phyloP scores from a whole-genome alignment of 2,329 filamentous ascomycete species.

The Colletotrichum spaethianum region DNA sequence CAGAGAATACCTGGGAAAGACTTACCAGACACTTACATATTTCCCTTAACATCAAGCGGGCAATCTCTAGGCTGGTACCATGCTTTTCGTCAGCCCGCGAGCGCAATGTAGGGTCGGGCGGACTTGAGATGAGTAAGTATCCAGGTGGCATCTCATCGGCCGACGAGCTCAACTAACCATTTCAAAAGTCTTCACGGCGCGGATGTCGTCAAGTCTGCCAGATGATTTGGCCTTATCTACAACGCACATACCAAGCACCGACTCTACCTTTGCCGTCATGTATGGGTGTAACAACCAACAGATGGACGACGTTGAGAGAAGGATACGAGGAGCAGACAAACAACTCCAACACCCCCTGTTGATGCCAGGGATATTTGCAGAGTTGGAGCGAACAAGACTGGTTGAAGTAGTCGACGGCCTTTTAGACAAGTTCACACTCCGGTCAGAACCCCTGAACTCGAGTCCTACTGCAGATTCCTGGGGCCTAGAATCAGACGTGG shows the following conservation, averaged over 20 bases:
- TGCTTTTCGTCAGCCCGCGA: constrained; percentile 9
- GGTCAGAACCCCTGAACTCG: not conserved
- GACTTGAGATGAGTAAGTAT: constrained; percentile 1
- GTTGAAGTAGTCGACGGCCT: not conserved
- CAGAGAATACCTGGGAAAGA: not conserved
- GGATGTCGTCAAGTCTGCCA: constrained; percentile 1
- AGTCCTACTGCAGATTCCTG: not conserved
- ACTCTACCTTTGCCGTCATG: constrained; percentile 2
- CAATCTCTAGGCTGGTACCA: not conserved
- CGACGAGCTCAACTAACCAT: not conserved
- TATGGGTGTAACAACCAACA: constrained; percentile 20
- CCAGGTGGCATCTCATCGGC: too few relatives aligned
- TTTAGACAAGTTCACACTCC: not conserved
- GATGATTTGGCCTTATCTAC: constrained; percentile 16
- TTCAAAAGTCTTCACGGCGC: constrained; percentile 1
- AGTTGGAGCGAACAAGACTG: constrained; percentile 13
- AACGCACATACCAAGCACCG: constrained; percentile 19
- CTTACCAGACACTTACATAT: constrained; percentile 4
- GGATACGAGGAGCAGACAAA: not conserved
- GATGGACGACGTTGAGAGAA: not conserved
- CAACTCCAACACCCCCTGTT: constrained; percentile 5
- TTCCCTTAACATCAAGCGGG: constrained; percentile 2
- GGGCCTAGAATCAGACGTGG: not conserved
- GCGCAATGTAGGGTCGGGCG: not conserved
- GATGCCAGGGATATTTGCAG: constrained; percentile 8